These are phyloP conservation scores for Cladophialophora bantiana DNA, from an alignment of 2,329 filamentous ascomycete species.

Conservation along the genomic window DNA sequence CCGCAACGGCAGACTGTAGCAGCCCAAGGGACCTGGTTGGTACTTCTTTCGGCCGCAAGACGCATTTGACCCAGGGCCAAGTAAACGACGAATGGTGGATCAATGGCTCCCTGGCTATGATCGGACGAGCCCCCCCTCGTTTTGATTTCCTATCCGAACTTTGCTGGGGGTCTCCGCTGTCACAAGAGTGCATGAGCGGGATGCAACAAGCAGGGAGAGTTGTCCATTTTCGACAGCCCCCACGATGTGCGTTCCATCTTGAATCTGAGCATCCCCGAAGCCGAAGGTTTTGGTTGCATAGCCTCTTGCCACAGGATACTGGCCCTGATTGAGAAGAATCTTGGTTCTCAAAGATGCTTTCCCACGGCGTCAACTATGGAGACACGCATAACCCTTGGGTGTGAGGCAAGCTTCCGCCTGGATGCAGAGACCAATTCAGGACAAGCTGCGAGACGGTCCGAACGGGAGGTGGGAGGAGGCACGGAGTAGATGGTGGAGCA, in stretches of 20 bases:
- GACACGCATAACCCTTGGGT: constrained; percentile 9
- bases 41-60: constrained; percentile 15
- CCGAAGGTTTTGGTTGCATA: not conserved
- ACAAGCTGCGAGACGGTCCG: constrained; percentile 25
- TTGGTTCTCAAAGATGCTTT: not conserved
- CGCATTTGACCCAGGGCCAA: not conserved
- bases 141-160: constrained; percentile 4
- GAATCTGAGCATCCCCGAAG: not conserved
- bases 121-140: not conserved
- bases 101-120: not conserved
- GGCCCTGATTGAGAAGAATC: not conserved
- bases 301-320: not conserved
- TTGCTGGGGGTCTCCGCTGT: not conserved
- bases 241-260: not conserved
- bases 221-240: not conserved
- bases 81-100: constrained; percentile 1
- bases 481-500: not conserved
- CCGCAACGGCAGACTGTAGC: constrained; percentile 3
- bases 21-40: not conserved
- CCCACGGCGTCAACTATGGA: constrained; percentile 12
- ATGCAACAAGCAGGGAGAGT: constrained; percentile 13
- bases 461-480: constrained; percentile 10
- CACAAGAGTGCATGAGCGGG: constrained; percentile 2
- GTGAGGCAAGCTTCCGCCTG: not conserved
- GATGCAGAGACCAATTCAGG: constrained; percentile 16